A percentile compares a stretch with the other conserved stretches of the same genome.
These are phyloP conservation scores for Triangularia setosa DNA, from an alignment of 2,329 filamentous ascomycete species.

Conservation along the genomic window DNA sequence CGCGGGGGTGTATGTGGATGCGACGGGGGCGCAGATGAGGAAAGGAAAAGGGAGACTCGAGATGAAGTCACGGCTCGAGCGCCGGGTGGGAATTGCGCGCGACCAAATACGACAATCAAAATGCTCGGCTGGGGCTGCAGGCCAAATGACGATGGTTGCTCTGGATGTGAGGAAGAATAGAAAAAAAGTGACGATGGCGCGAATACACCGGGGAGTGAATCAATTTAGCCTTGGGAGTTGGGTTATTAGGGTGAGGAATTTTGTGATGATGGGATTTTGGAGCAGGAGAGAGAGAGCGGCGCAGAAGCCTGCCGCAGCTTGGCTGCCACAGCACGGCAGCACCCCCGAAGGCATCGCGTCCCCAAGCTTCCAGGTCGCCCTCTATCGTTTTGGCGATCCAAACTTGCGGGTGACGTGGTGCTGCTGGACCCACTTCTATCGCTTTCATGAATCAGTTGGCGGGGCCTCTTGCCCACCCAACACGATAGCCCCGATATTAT, in stretches of 20 bases:
- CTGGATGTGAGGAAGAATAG: neutral
- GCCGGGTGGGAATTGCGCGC: neutral
- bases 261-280: constrained; percentile 10
- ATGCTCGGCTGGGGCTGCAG: neutral
- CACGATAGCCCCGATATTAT: neutral
- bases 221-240: neutral
- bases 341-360: constrained; percentile 24
- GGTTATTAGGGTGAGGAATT: constrained; percentile 12
- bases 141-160: neutral
- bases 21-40: neutral
- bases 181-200: constrained; percentile 10
- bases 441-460: neutral
- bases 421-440: neutral
- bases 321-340: constrained; percentile 9
- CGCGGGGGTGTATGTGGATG: neutral
- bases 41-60: neutral
- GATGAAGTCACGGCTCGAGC: neutral
- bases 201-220: constrained; percentile 1
- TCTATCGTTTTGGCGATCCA: constrained; percentile 21
- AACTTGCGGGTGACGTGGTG: constrained; percentile 18
- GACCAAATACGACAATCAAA: neutral
- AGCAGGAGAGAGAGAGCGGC: constrained; percentile 13
- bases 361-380: constrained; percentile 8
- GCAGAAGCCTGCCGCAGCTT: constrained; percentile 23
- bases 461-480: neutral